Conservation (phyloP, 2,329 filamentous ascomycete species). For the Aspergillus tanneri region DNA sequence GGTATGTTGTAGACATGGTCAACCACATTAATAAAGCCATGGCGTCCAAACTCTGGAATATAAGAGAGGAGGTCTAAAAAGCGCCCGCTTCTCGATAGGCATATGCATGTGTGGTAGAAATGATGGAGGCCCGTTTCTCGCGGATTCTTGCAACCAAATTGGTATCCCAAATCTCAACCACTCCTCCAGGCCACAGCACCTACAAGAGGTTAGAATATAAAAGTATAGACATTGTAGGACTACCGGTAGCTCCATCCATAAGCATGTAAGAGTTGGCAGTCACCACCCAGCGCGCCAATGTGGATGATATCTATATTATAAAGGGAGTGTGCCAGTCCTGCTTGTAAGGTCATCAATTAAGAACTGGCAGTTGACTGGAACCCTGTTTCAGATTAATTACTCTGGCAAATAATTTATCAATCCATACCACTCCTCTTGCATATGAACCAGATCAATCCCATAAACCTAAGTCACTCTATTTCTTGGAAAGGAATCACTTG, state of each 20-base stretch:
- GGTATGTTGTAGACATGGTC: background rate
- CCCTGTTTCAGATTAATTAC: background rate
- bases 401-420: background rate
- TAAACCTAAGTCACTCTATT: background rate
- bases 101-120: background rate
- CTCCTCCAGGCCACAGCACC: constrained; percentile 1
- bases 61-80: constrained; percentile 1
- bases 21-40: background rate
- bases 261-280: background rate
- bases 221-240: background rate
- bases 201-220: background rate
- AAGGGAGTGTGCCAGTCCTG: background rate
- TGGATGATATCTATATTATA: background rate
- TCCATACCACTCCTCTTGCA: background rate
- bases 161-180: background rate
- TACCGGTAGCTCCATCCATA: constrained; percentile 1
- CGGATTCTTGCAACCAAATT: background rate
- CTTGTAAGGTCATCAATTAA: background rate
- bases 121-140: background rate
- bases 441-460: background rate
- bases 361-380: background rate
- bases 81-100: background rate
- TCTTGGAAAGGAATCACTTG: background rate
- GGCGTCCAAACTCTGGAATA: background rate
- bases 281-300: background rate